Evolutionary conservation across 208 protist genomes (phyloP).

Genomic region (Acanthamoeba lugdunensis): DNA sequence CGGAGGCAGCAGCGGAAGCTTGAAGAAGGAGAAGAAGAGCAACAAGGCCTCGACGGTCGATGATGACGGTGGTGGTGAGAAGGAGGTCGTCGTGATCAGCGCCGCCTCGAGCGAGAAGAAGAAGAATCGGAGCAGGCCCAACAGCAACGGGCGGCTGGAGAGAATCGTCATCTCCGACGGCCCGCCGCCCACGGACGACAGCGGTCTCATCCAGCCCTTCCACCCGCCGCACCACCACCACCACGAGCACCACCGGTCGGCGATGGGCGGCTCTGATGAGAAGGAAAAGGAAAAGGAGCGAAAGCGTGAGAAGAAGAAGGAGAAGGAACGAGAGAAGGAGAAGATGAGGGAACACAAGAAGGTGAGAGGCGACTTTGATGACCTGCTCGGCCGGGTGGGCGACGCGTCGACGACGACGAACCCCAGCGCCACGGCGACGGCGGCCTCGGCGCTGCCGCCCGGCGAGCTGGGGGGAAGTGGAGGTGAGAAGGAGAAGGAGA

Average conservation of each 20-base stretch:
- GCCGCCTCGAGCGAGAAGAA: not conserved
- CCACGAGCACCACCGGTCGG: not conserved
- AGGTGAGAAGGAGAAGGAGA: not conserved
- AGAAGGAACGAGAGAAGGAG: not conserved
- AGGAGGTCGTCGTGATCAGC: not conserved
- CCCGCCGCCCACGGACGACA: not conserved
- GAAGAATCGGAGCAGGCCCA: not conserved
- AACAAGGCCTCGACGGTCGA: too few species aligned
- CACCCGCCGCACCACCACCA: not conserved
- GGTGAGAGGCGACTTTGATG: not conserved
- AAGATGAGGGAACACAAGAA: not conserved
- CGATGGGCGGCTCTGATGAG: not conserved
- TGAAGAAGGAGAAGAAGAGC: not conserved
- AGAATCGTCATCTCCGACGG: not conserved
- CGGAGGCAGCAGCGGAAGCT: not conserved
- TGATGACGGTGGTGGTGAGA: not conserved
- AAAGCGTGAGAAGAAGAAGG: not conserved
- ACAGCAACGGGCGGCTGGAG: not conserved
- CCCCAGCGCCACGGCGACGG: not conserved
- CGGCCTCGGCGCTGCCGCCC: too few species aligned
- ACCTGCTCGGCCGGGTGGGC: not conserved
- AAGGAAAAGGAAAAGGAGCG: not conserved
- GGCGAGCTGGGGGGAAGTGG: not conserved
- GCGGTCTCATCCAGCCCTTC: slow-evolving; percentile 6
- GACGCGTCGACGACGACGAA: not conserved